A percentile compares a stretch with the other conserved stretches of the same genome.
Conservation (phyloP, 345 rosid species). For the Eucalyptus tenuipes region DNA sequence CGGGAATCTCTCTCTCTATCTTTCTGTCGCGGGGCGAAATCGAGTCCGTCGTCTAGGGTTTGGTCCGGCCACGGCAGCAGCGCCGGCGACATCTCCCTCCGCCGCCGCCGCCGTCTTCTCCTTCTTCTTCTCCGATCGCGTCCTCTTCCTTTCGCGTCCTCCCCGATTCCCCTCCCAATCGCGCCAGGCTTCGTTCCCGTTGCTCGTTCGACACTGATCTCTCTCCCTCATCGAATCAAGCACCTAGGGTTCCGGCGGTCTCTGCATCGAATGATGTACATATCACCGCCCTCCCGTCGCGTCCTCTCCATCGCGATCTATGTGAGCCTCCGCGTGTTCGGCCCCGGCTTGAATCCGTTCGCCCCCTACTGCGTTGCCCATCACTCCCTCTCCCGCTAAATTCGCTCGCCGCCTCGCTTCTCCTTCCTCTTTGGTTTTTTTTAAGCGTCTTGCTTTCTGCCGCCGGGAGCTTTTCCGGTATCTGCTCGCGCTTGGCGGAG, state of each 20-base stretch:
- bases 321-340: conserved; percentile 69
- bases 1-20: background rate
- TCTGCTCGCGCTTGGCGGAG: background rate
- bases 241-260: background rate
- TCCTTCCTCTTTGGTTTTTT: background rate
- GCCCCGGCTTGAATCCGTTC: conserved; percentile 92
- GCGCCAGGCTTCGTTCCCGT: conserved; percentile 3
- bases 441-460: background rate
- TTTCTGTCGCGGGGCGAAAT: background rate
- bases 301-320: conserved; percentile 15
- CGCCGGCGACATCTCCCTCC: background rate
- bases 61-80: conserved; percentile 7
- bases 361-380: conserved; percentile 85
- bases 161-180: background rate
- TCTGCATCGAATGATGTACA: conserved; percentile 30
- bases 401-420: conserved; percentile 24
- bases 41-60: background rate
- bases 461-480: background rate
- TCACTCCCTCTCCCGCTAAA: conserved; percentile 25
- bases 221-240: too few species aligned
- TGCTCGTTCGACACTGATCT: background rate
- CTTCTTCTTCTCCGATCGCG: background rate
- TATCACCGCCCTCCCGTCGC: conserved; percentile 26
- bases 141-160: background rate
- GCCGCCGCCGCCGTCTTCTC: background rate